These are phyloP conservation scores for Mycena galopus DNA, from an alignment of 768 basidiomycete genomes.

Conservation along the genomic window DNA sequence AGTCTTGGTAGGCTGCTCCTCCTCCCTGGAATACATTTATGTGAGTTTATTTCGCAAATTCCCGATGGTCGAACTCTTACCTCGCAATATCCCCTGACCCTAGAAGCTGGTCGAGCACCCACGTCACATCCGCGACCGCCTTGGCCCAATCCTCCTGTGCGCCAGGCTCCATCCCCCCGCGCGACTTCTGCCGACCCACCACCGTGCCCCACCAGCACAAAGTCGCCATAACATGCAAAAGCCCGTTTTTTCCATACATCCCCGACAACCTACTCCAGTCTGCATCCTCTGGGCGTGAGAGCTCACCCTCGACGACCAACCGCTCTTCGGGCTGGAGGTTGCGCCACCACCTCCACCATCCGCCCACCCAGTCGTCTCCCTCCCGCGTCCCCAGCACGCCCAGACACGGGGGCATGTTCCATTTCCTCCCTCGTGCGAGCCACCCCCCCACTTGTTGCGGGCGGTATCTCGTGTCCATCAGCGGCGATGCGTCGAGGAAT, in stretches of 20 bases:
- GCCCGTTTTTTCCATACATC: background rate
- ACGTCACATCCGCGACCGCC: background rate
- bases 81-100: background rate
- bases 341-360: background rate
- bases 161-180: background rate
- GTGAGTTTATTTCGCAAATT: background rate
- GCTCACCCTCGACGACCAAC: background rate
- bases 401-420: background rate
- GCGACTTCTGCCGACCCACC: background rate
- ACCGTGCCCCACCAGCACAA: background rate
- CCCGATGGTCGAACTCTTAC: background rate
- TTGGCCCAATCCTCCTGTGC: background rate
- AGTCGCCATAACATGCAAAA: background rate
- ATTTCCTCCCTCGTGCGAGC: background rate
- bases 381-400: background rate
- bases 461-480: background rate
- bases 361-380: background rate
- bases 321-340: background rate
- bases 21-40: background rate
- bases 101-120: background rate
- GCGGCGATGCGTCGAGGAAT: background rate
- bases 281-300: background rate
- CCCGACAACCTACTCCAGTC: background rate
- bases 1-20: background rate
- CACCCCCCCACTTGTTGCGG: background rate